Evolutionary conservation across 1,284 basidiomycete species (phyloP).

Genomic region (Irpex sp.): DNA sequence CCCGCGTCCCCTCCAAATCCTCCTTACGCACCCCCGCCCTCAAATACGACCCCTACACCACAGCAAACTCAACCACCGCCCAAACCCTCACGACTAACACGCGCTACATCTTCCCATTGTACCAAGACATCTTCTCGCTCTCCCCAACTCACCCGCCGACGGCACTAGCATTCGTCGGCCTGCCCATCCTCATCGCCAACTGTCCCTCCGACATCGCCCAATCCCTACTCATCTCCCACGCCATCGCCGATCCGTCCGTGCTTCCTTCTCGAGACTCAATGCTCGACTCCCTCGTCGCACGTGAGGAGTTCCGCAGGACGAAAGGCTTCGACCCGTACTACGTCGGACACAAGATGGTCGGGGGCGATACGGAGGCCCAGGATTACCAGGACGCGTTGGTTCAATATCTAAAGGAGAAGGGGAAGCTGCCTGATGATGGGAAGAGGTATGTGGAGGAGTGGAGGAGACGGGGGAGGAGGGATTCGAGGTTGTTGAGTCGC

Average conservation of each 20-base stretch:
- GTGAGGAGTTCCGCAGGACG: constrained; percentile 35
- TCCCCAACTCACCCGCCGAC: constrained; percentile 40
- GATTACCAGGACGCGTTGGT: constrained; percentile 49
- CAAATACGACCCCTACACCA: constrained; percentile 16
- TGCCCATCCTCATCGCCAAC: constrained; percentile 41
- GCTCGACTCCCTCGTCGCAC: constrained; percentile 35
- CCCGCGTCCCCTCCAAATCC: constrained; percentile 26
- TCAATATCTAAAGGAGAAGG: constrained; percentile 37
- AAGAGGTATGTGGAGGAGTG: constrained; percentile 46
- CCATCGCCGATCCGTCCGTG: constrained; percentile 38
- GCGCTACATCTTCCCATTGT: constrained; percentile 52
- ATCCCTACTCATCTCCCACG: constrained; percentile 41
- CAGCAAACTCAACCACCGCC: constrained; percentile 24
- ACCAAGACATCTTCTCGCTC: constrained; percentile 50
- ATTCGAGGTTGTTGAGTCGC: constrained; percentile 31
- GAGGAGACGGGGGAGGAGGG: constrained; percentile 35
- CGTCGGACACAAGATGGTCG: constrained; percentile 45
- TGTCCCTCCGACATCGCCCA: constrained; percentile 51
- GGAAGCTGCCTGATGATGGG: constrained; percentile 38
- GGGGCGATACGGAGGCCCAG: constrained; percentile 31
- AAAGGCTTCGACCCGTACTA: constrained; percentile 45
- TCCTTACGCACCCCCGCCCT: constrained; percentile 15
- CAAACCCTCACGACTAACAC: constrained; percentile 41
- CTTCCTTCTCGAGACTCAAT: constrained; percentile 38
- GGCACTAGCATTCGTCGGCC: constrained; percentile 52